phyloP scores from a whole-genome alignment of 108 stramenopile species.

The Cyclotella distinguenda region DNA sequence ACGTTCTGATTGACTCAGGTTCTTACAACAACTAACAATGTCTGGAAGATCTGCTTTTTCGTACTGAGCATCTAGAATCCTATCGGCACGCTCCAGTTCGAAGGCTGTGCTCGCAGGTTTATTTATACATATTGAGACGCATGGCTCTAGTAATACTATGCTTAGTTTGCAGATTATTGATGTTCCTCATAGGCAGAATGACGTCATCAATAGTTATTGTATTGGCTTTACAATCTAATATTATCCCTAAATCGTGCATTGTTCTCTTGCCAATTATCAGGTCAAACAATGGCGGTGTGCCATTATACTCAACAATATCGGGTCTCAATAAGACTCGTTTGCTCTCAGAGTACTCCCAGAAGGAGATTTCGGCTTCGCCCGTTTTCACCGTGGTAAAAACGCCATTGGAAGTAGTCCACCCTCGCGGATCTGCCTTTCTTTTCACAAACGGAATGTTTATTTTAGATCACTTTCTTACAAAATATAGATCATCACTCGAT shows the following conservation, averaged over 20 bases:
- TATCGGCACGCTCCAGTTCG: background rate
- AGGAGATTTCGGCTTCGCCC: background rate
- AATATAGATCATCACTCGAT: background rate
- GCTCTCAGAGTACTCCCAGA: background rate
- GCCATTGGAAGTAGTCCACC: background rate
- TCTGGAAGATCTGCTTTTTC: constrained; percentile 23
- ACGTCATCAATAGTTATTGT: constrained; percentile 15
- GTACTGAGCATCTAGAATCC: constrained; percentile 45
- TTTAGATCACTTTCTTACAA: background rate
- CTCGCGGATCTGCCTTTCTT: background rate
- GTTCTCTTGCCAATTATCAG: background rate
- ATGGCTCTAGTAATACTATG: background rate
- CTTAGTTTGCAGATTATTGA: constrained; percentile 6
- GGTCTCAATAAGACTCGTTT: background rate
- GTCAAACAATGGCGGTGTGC: background rate
- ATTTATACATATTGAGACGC: background rate
- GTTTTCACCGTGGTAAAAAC: background rate
- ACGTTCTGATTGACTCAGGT: too few species aligned
- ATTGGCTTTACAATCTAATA: constrained; percentile 1
- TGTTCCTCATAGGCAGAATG: constrained; percentile 7
- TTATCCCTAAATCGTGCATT: background rate
- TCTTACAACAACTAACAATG: constrained; percentile 7
- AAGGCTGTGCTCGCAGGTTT: background rate
- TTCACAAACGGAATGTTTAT: background rate
- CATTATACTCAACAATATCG: background rate